Conservation (phyloP, 2,329 filamentous ascomycete genomes). For the Ophiostoma populinum region DNA sequence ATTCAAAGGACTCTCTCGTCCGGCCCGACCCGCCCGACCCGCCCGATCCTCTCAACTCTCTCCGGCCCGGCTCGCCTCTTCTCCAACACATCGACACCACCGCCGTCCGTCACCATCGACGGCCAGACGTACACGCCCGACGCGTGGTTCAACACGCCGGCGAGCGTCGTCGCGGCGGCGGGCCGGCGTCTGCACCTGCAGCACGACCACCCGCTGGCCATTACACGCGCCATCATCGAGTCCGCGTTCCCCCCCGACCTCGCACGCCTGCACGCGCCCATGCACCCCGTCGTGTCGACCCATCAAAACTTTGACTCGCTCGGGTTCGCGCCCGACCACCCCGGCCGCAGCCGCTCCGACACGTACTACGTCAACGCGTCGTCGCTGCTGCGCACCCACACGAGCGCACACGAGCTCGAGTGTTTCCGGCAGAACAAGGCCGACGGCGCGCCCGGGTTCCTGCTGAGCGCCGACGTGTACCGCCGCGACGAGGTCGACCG, state of each 20-base stretch:
- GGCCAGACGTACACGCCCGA: slow-evolving; percentile 51
- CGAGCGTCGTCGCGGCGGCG: slow-evolving; percentile 57
- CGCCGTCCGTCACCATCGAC: slow-evolving; percentile 36
- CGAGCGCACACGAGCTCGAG: slow-evolving; percentile 80
- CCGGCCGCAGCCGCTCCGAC: slow-evolving; percentile 72
- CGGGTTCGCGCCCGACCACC: slow-evolving; percentile 75
- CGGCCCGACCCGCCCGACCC: no score
- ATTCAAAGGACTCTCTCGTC: no score
- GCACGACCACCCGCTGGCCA: slow-evolving; percentile 72
- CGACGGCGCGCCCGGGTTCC: slow-evolving; percentile 61
- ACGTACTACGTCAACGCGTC: slow-evolving; percentile 86
- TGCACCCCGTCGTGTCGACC: slow-evolving; percentile 71
- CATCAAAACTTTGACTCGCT: slow-evolving; percentile 93
- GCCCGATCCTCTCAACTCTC: no score
- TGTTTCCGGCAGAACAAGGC: slow-evolving; percentile 58
- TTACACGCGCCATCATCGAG: slow-evolving; percentile 85
- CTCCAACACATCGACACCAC: not conserved
- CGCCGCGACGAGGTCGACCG: slow-evolving; percentile 86
- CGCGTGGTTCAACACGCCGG: slow-evolving; percentile 69
- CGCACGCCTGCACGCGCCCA: no score
- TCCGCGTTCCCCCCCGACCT: slow-evolving; percentile 74
- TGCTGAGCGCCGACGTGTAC: slow-evolving; percentile 90
- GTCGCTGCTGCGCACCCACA: slow-evolving; percentile 82
- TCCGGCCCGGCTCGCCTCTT: not conserved
- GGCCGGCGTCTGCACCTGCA: slow-evolving; percentile 75